A percentile compares a stretch with the other conserved stretches of the same genome.
phyloP scores from a whole-genome alignment of 306 rosid genomes.

The Cucurbita argyrosperma region DNA sequence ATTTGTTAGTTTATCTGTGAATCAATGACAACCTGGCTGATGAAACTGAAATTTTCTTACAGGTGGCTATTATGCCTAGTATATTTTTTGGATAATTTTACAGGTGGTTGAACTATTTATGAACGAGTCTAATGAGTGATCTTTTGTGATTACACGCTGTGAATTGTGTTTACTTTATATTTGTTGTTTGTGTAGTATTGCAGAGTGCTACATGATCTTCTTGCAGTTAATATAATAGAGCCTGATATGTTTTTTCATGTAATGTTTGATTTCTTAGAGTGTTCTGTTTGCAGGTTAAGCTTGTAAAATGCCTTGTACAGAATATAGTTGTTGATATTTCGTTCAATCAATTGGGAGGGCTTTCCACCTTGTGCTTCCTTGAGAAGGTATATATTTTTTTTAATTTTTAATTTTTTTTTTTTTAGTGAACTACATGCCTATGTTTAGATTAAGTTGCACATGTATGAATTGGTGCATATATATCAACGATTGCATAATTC shows the following conservation, averaged over 20 bases:
- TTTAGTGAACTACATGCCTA: neutral
- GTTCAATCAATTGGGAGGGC: conserved; percentile 91
- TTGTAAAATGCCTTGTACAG: conserved; percentile 77
- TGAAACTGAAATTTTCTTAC: neutral
- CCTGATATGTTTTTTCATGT: neutral
- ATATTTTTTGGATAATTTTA: neutral
- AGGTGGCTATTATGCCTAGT: neutral
- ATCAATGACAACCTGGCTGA: neutral
- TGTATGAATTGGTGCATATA: neutral
- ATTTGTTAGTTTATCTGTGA: neutral
- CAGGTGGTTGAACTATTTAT: neutral
- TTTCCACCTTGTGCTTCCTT: conserved; percentile 73
- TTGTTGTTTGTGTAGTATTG: neutral
- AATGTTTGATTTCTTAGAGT: neutral
- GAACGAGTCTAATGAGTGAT: neutral
- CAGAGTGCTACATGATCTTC: neutral
- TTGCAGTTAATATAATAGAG: neutral
- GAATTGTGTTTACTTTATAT: neutral
- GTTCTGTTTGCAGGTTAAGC: conserved; percentile 64
- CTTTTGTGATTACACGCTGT: neutral
- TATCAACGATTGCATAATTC: neutral
- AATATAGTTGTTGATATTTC: conserved; percentile 76
- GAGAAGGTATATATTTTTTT: conserved; percentile 91
- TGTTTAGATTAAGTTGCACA: neutral
- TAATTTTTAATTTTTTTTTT: too few species aligned